A percentile compares a stretch with the other conserved stretches of the same genome.
These are phyloP conservation scores for Penicillium egyptiacum DNA, from an alignment of 495 filamentous ascomycete species.

Conservation along the genomic window DNA sequence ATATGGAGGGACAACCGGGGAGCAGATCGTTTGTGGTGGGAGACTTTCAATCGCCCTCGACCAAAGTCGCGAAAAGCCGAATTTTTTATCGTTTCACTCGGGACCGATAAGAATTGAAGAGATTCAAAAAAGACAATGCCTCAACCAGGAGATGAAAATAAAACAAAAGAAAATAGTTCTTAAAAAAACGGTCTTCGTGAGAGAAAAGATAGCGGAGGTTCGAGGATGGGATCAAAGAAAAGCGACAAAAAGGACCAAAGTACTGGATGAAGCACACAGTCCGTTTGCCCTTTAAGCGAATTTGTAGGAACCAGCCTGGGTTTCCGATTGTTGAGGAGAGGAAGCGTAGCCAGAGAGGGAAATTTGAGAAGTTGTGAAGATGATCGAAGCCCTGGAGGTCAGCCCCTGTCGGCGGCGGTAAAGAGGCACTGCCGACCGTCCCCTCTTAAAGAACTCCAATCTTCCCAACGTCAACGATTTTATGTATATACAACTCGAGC, in stretches of 20 bases:
- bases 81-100: conserved; percentile 3
- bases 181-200: conserved; percentile 4
- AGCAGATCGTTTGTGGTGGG: conserved; percentile 4
- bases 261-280: conserved; percentile 4
- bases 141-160: conserved; percentile 29
- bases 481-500: background rate
- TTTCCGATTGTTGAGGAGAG: conserved; percentile 21
- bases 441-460: conserved; percentile 6
- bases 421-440: conserved; percentile 28
- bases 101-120: conserved; percentile 5
- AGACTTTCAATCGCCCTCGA: conserved; percentile 8
- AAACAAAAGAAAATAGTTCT: conserved; percentile 11
- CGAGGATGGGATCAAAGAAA: conserved; percentile 9
- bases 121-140: conserved; percentile 16
- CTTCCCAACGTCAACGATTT: background rate
- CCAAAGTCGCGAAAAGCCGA: conserved; percentile 9
- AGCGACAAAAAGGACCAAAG: background rate
- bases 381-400: conserved; percentile 13
- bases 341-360: conserved; percentile 9
- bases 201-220: background rate
- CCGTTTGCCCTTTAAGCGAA: background rate
- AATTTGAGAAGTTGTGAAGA: conserved; percentile 14
- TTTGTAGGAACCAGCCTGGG: conserved; percentile 28
- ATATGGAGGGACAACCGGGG: conserved; percentile 2
- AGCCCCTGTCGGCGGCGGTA: conserved; percentile 32